Conservation (phyloP, 2,329 filamentous ascomycete species). For the Fusarium veterinarium region DNA sequence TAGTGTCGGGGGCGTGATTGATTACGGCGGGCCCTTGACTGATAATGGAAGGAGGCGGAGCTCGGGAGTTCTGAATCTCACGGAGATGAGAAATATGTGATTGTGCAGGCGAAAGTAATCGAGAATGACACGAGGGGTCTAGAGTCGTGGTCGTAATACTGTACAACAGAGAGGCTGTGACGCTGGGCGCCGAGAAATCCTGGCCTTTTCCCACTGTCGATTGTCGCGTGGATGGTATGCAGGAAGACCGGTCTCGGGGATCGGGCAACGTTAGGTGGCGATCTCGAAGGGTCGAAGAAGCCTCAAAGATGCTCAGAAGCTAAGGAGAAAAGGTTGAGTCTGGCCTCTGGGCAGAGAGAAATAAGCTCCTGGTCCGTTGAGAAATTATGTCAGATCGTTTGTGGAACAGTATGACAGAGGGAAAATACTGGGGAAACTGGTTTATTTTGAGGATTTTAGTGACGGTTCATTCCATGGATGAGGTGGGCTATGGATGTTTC, state of each 20-base stretch:
- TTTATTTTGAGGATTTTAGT: conserved; percentile 16
- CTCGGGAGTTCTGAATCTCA: not conserved
- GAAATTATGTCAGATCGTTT: conserved; percentile 11
- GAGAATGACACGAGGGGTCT: not conserved
- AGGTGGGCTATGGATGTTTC: not conserved
- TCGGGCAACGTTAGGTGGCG: conserved; percentile 15
- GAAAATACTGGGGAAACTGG: conserved; percentile 16
- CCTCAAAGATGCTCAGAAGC: not conserved
- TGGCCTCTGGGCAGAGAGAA: not conserved
- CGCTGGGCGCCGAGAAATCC: conserved; percentile 31
- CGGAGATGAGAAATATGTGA: not conserved
- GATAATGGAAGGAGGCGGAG: conserved; percentile 20
- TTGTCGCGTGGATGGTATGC: conserved; percentile 20
- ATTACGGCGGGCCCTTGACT: conserved; percentile 21
- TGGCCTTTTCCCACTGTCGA: conserved; percentile 27
- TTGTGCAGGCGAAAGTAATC: not conserved
- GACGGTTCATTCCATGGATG: not conserved
- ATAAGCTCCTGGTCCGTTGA: conserved; percentile 24
- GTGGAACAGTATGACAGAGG: conserved; percentile 6
- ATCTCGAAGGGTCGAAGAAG: conserved; percentile 35
- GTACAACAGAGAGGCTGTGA: conserved; percentile 22
- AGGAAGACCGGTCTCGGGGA: conserved; percentile 6
- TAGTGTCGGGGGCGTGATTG: conserved; percentile 8
- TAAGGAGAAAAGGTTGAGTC: not conserved
- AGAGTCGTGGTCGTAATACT: not conserved